phyloP scores from a whole-genome alignment of 2,329 filamentous ascomycete species.

The Diaporthe capsici region DNA sequence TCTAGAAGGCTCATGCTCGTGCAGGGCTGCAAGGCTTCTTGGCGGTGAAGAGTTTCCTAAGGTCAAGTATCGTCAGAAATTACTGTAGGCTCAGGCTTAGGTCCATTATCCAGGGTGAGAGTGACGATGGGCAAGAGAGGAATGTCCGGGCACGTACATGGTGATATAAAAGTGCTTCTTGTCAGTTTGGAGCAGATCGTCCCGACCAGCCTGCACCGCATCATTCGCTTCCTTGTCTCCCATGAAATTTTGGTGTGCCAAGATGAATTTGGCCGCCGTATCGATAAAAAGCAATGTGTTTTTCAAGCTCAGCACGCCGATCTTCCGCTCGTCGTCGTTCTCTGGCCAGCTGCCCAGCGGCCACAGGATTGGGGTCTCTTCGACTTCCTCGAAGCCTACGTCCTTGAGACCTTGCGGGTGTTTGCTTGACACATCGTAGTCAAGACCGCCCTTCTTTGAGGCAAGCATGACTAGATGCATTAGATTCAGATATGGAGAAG shows the following conservation, averaged over 20 bases:
- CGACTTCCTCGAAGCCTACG: neutral
- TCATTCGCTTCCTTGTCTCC: neutral
- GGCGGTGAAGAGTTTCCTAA: neutral
- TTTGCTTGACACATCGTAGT: constrained; percentile 7
- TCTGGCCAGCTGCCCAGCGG: neutral
- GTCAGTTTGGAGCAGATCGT: neutral
- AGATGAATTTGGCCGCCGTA: neutral
- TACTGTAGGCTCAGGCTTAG: neutral
- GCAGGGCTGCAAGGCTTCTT: neutral
- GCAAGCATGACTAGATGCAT: neutral
- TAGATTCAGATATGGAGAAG: constrained; percentile 1
- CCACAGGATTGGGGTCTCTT: neutral
- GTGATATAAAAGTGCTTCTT: neutral
- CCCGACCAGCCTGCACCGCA: neutral
- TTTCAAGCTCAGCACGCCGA: neutral
- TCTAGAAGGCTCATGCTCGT: neutral
- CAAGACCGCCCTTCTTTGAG: neutral
- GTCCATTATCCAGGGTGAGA: neutral
- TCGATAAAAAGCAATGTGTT: neutral
- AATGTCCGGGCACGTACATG: neutral
- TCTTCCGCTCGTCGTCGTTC: neutral
- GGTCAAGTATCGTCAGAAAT: neutral
- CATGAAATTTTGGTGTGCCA: neutral
- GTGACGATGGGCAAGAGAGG: neutral
- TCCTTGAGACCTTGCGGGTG: neutral